Conservation (phyloP, 2,329 filamentous ascomycete species). For the Fusarium sp. region DNA sequence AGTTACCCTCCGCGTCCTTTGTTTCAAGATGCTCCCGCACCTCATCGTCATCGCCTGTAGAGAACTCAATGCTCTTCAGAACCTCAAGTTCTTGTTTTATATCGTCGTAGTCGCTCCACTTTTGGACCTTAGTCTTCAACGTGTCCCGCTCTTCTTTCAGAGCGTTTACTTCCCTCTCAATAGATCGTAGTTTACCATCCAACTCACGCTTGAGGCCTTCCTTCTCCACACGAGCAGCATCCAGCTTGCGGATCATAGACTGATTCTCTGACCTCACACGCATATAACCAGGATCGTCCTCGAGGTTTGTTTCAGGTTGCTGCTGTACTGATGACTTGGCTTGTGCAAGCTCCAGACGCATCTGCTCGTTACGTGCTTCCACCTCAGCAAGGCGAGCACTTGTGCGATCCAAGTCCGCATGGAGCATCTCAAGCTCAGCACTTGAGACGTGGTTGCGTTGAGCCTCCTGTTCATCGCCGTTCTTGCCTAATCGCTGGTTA, state of each 20-base stretch:
- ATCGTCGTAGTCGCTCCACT: conserved; percentile 94
- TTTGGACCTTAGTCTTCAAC: conserved; percentile 83
- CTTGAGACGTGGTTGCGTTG: conserved; percentile 77
- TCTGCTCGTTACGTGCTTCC: conserved; percentile 92
- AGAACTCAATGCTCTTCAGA: conserved; percentile 97
- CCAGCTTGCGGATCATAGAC: conserved; percentile 87
- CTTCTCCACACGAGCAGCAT: conserved; percentile 84
- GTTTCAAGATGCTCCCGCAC: conserved; percentile 57
- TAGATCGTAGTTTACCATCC: conserved; percentile 78
- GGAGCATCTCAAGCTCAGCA: conserved; percentile 93
- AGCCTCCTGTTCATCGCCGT: conserved; percentile 70
- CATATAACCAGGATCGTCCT: conserved; percentile 91
- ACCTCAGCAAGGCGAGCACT: conserved; percentile 89
- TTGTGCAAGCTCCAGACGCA: conserved; percentile 90
- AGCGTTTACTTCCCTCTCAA: conserved; percentile 81
- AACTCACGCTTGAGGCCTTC: conserved; percentile 82
- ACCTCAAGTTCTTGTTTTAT: conserved; percentile 96
- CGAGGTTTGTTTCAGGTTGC: conserved; percentile 71
- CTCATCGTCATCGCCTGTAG: conserved; percentile 86
- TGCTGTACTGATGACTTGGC: conserved; percentile 76
- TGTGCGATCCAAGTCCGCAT: conserved; percentile 90
- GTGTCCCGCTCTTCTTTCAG: conserved; percentile 84
- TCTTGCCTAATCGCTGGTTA: conserved; percentile 85
- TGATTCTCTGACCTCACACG: conserved; percentile 94
- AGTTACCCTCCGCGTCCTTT: conserved; percentile 71